Evolutionary conservation across 495 filamentous ascomycete species (phyloP), one percentile per base, ranked within the genome.

Genomic region (Neurospora tetrasperma): DNA sequence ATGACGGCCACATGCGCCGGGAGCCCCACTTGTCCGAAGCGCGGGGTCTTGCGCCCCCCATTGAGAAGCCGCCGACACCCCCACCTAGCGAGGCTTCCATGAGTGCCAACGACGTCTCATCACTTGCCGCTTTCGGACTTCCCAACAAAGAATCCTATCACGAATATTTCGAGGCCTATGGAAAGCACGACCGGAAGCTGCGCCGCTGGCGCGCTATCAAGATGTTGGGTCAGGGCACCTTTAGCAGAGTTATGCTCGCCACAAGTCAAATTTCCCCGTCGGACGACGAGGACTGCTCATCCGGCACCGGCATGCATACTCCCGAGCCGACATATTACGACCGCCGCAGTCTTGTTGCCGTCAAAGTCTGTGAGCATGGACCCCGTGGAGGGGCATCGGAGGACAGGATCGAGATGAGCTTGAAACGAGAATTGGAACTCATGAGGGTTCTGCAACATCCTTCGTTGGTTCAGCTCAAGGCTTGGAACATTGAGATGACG

Each of bases 361-460:
- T 99, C 76, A 99, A 99, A 81, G 89, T 99, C 71, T 94, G 97
- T 74, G 93, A 97, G 77, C 93, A 96, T 80, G 96, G 95, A 2
- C 94, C 96, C 11, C 92, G 93, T 10, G 96, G 96, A 42, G 94
- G 94, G 23, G 95, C 94, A 11, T 89, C 87, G 1, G 93, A 97
- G 79, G 92, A 97, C 75, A 89, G 96, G 46, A 86, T 98, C 62
- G 94, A 97, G 80, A 92, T 93, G 74, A 95, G 93, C 16, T 84
- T 99, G 69, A 96, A 97, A 81, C 90, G 96, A 46, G 96, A 99
- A 84, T 86, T 98, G 20, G 94, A 97, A 70, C 97, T 98, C 71
- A 89, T 99, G 81, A 93, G 92, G 77, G 86, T 86, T 20, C 88
- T 98, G 73, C 89, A 91, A 46, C 93, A 99, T 81, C 96, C 96